phyloP scores from a whole-genome alignment of 129 eudicot genomes.

The Tagetes patula region DNA sequence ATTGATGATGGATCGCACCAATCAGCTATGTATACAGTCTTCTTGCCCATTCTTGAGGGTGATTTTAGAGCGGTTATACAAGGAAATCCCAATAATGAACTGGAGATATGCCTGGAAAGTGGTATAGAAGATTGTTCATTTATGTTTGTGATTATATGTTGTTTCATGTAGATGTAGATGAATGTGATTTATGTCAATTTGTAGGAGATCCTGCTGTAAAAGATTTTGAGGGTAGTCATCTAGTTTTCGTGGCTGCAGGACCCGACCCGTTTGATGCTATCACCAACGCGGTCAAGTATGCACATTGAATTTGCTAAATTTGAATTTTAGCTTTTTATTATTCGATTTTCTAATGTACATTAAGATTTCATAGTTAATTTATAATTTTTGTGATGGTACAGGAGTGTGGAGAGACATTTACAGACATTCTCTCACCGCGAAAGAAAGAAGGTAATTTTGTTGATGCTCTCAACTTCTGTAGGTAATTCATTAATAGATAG shows the following conservation, averaged over 20 bases:
- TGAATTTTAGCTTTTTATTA: not conserved
- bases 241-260: constrained; percentile 83
- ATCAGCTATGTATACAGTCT: constrained; percentile 59
- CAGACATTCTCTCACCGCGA: constrained; percentile 86
- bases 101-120: constrained; percentile 90
- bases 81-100: constrained; percentile 67
- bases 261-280: constrained; percentile 78
- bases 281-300: constrained; percentile 82
- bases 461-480: constrained; percentile 4
- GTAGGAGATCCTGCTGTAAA: constrained; percentile 84
- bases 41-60: constrained; percentile 93
- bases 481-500: not conserved
- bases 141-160: not conserved
- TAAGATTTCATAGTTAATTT: constrained; percentile 8
- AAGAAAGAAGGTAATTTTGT: constrained; percentile 61
- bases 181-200: constrained; percentile 5
- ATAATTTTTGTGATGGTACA: constrained; percentile 29
- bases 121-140: constrained; percentile 42
- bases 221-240: constrained; percentile 71
- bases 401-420: constrained; percentile 81
- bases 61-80: constrained; percentile 92
- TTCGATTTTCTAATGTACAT: not conserved
- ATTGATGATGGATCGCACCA: constrained; percentile 33
- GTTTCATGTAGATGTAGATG: not conserved
- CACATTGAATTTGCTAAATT: not conserved